A percentile compares a stretch with the other conserved stretches of the same genome.
Evolutionary conservation across 2,329 filamentous ascomycete genomes (phyloP).

Genomic region (Cladophialophora carrionii): DNA sequence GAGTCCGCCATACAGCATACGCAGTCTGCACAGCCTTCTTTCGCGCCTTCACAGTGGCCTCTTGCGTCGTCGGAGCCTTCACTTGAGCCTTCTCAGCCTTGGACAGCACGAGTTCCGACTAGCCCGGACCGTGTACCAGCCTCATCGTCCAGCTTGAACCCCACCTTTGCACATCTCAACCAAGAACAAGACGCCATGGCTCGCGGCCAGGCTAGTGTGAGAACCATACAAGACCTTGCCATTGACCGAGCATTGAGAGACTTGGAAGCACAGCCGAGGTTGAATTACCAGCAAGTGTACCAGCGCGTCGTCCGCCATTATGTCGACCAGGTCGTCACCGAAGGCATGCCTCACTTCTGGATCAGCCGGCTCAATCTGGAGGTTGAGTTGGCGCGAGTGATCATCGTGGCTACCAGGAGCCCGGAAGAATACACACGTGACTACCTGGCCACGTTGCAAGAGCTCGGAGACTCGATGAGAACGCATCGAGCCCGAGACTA

Average conservation of each 20-base stretch:
- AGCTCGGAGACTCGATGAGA: slow-evolving; percentile 4
- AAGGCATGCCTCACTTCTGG: neutral
- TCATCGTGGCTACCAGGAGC: slow-evolving; percentile 1
- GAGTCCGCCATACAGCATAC: too few relatives aligned
- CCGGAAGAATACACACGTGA: slow-evolving; percentile 1
- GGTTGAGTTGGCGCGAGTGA: slow-evolving; percentile 1
- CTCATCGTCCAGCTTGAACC: neutral
- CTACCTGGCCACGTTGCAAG: slow-evolving; percentile 7
- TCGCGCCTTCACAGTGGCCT: too few relatives aligned
- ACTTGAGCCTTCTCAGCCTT: too few relatives aligned
- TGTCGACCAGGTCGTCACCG: neutral
- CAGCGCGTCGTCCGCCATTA: neutral
- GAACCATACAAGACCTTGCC: neutral
- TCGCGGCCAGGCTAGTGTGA: neutral
- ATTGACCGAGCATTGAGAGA: neutral
- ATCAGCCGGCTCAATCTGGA: slow-evolving; percentile 3
- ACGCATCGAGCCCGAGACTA: neutral
- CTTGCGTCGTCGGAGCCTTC: too few relatives aligned
- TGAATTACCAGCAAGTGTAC: neutral
- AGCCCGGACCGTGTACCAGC: too few relatives aligned
- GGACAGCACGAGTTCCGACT: too few relatives aligned
- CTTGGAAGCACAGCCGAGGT: neutral
- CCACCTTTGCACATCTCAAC: neutral
- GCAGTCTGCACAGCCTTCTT: too few relatives aligned
- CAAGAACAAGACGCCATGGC: neutral